Percentiles rank a stretch among this genome's conserved stretches.
Evolutionary conservation across 306 rosid species (phyloP).

Genomic region (Pyrus bretschneideri): DNA sequence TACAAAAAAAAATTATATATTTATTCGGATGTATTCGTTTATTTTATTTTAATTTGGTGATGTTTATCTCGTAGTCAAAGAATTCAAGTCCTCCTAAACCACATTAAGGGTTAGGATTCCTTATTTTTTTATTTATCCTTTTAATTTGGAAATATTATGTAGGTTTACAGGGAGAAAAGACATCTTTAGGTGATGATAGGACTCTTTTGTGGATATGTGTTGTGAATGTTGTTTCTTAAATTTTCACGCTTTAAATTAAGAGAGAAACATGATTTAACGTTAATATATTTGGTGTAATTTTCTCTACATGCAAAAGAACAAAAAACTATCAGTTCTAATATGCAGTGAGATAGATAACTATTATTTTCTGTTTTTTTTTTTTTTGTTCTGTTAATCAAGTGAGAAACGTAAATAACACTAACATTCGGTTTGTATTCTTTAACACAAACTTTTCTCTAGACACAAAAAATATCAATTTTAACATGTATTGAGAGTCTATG

Average conservation of each 20-base stretch:
- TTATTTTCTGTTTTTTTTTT: background rate
- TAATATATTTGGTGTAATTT: background rate
- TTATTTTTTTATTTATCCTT: background rate
- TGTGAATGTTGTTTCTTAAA: too few species aligned
- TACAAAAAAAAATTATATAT: background rate
- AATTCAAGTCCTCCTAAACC: background rate
- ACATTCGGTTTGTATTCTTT: background rate
- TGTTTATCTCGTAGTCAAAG: background rate
- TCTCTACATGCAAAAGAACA: background rate
- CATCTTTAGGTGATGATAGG: background rate
- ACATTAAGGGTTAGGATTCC: background rate
- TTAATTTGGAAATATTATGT: background rate
- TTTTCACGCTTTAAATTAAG: background rate
- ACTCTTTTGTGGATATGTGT: too few species aligned
- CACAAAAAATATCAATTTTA: background rate
- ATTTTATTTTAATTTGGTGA: background rate
- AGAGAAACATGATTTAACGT: background rate
- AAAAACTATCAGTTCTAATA: background rate
- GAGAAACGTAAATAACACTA: background rate
- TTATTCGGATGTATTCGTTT: background rate
- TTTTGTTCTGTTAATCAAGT: background rate
- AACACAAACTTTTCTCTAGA: background rate
- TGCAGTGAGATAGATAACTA: background rate
- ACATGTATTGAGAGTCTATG: too few species aligned
- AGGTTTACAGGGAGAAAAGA: background rate